Base-by-base conservation (phyloP, 2,329 filamentous ascomycete genomes). In the Clarireedia hainanense region DNA sequence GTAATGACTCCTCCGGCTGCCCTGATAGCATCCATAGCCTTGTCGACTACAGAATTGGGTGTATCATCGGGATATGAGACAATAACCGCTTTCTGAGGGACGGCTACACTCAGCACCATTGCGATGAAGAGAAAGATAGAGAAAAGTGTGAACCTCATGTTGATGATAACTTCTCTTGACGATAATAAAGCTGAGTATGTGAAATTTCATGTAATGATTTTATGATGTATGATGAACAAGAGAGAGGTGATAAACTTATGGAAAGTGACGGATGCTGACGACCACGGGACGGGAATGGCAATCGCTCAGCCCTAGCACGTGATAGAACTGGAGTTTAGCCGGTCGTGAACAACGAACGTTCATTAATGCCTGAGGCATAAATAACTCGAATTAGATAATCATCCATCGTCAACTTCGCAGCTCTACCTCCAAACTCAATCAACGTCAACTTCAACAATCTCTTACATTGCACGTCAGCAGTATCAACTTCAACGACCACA, bases 1-100 rank as follows among this genome's bases (percentile, higher is more conserved):
- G 87, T 94, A 64, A 96, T 89, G 50, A 80, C 72, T 40, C 89
- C 89, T 50, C 88, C 88, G 40, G 84, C 84, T 47, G 84, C 76
- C 52, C 76, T 72, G 64, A 96, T 84, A 2, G 81, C 80, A 43
- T 85, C 72, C 75, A 86, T 94, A 46, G 89, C 90, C 55, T 87
- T 72, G 23, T 83, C 74, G 34, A 96, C 70, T 37, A 95, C 74
- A 37, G 76, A 77, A 60, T 86, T 75, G 20, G 89, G 85, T 2
- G 73, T 64, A 84, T 81, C 77, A 51, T 84, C 75, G 24, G 86
- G 83, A 68, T 90, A 96, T 67, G 80, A 89, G 66, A 96, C 78
- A 64, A 96, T 84, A 61, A 95, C 83, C 37, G 83, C 81, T 71
- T 89, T 89, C 68, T 84, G 80, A 1, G 74, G 72, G 50, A 72